Evolutionary conservation across 1,139 yeast species (phyloP).

Genomic region (Blastobotrys persicus): DNA sequence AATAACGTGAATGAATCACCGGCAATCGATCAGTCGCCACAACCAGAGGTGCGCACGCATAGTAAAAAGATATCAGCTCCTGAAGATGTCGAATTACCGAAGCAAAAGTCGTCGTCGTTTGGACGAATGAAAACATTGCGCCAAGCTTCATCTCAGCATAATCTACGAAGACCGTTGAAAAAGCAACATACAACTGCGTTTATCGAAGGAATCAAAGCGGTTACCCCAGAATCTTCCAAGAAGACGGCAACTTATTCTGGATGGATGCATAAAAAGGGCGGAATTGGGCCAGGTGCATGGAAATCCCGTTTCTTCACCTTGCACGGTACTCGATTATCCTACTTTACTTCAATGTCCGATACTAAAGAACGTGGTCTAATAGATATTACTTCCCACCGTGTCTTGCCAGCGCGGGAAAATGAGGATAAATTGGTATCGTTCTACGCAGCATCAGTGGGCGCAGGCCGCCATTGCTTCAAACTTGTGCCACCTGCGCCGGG

Average conservation of each 20-base stretch:
- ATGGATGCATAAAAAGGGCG: slow-evolving; percentile 94
- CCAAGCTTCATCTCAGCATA: slow-evolving; percentile 32
- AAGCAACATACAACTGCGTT: slow-evolving; percentile 77
- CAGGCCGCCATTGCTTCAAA: slow-evolving; percentile 89
- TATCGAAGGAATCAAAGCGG: slow-evolving; percentile 79
- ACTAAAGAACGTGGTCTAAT: slow-evolving; percentile 85
- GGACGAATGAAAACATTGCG: slow-evolving; percentile 26
- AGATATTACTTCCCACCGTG: slow-evolving; percentile 93
- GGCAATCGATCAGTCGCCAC: neutral
- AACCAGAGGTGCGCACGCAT: neutral
- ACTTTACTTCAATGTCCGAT: slow-evolving; percentile 78
- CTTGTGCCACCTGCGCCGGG: slow-evolving; percentile 98
- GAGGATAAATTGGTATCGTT: slow-evolving; percentile 78
- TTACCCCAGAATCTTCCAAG: slow-evolving; percentile 76
- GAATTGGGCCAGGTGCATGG: slow-evolving; percentile 85
- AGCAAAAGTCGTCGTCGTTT: slow-evolving; percentile 11
- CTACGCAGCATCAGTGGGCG: slow-evolving; percentile 90
- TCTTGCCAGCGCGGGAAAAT: slow-evolving; percentile 68
- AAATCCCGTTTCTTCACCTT: slow-evolving; percentile 82
- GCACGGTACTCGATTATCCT: slow-evolving; percentile 90
- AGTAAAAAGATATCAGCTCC: slow-evolving; percentile 4
- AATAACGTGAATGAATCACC: neutral
- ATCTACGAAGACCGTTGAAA: slow-evolving; percentile 28
- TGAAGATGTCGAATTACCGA: slow-evolving; percentile 6
- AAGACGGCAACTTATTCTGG: slow-evolving; percentile 78